Conservation (phyloP, 352 stramenopile species). For the Phytopythium ostracodes region DNA sequence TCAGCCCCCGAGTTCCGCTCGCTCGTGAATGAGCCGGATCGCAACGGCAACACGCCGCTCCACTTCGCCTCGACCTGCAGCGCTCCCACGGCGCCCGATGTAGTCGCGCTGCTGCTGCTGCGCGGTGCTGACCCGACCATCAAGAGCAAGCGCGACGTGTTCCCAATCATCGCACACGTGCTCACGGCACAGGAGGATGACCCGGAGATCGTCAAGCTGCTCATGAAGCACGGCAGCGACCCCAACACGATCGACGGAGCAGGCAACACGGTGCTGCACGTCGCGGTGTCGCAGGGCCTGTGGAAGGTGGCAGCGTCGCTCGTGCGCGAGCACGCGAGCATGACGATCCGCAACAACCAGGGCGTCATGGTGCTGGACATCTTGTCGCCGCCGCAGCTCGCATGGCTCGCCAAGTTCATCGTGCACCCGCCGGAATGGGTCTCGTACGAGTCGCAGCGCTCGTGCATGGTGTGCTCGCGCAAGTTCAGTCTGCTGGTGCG, state of each 20-base stretch:
- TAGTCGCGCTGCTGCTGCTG: conserved; percentile 60
- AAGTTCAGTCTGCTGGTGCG: conserved; percentile 71
- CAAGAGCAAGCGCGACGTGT: conserved; percentile 70
- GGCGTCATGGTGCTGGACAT: conserved; percentile 72
- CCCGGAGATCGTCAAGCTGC: conserved; percentile 60
- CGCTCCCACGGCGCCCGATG: conserved; percentile 32
- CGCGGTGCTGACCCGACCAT: conserved; percentile 54
- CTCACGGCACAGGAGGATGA: conserved; percentile 68
- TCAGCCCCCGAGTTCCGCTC: conserved; percentile 47
- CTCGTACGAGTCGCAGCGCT: conserved; percentile 49
- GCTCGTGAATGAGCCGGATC: conserved; percentile 60
- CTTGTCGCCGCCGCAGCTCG: conserved; percentile 61
- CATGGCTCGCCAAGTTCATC: conserved; percentile 78
- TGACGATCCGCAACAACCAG: conserved; percentile 77
- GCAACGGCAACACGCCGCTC: conserved; percentile 78
- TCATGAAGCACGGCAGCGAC: conserved; percentile 75
- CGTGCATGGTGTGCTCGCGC: conserved; percentile 68
- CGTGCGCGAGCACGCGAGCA: conserved; percentile 54
- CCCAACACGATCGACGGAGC: conserved; percentile 64
- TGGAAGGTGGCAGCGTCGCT: conserved; percentile 72
- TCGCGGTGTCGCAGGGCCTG: conserved; percentile 67
- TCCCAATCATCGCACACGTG: conserved; percentile 73
- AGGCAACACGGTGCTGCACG: conserved; percentile 78
- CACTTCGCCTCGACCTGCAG: conserved; percentile 76
- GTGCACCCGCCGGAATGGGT: conserved; percentile 71